Evolutionary conservation across 2,329 filamentous ascomycete species (phyloP).

Genomic region (Diaporthe vexans): DNA sequence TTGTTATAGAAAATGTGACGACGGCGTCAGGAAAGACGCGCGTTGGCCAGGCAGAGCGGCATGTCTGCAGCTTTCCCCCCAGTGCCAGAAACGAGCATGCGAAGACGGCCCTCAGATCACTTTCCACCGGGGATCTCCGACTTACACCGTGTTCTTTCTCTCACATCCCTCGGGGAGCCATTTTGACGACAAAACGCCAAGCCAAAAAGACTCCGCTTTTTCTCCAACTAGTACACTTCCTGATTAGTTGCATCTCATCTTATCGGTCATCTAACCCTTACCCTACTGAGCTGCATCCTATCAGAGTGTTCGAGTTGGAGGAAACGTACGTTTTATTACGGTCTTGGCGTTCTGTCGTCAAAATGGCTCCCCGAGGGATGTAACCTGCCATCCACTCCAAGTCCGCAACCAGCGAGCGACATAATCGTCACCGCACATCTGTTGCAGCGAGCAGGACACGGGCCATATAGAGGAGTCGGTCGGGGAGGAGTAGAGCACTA

Average conservation of each 20-base stretch:
- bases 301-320: too few species aligned
- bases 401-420: slow-evolving; percentile 2
- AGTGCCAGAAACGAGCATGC: not conserved
- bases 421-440: not conserved
- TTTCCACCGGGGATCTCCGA: slow-evolving; percentile 40
- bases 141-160: slow-evolving; percentile 28
- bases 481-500: not conserved
- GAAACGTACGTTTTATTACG: too few species aligned
- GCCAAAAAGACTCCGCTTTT: too few species aligned
- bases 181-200: too few species aligned
- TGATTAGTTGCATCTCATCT: too few species aligned
- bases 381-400: slow-evolving; percentile 36
- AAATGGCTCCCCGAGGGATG: too few species aligned
- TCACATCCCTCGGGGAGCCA: too few species aligned
- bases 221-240: too few species aligned
- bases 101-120: slow-evolving; percentile 33
- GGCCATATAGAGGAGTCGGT: not conserved
- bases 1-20: not conserved
- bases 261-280: too few species aligned
- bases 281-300: too few species aligned
- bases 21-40: not conserved
- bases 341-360: too few species aligned
- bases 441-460: not conserved
- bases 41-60: not conserved
- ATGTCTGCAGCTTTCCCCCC: not conserved